A percentile compares a stretch with the other conserved stretches of the same genome.
These are phyloP conservation scores for Oryza coarctata DNA, from an alignment of 176 grass and related monocot species.

Conservation along the genomic window DNA sequence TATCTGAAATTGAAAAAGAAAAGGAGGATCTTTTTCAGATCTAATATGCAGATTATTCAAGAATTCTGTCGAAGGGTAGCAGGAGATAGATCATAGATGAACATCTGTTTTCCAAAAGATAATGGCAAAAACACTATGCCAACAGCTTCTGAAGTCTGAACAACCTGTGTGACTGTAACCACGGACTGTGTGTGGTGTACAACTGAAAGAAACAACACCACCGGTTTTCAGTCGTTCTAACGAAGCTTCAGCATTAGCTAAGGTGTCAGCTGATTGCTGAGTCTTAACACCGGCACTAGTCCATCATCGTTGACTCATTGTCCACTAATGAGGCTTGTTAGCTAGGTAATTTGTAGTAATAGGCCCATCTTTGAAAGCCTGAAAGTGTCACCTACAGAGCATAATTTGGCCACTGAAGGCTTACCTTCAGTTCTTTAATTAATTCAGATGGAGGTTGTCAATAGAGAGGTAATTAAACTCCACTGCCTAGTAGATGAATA, in stretches of 20 bases:
- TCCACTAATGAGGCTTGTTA: constrained; percentile 28
- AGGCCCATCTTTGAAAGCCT: constrained; percentile 36
- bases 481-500: constrained; percentile 2
- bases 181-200: neutral
- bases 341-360: constrained; percentile 43
- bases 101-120: neutral
- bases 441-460: constrained; percentile 24
- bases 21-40: neutral
- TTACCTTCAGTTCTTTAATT: neutral
- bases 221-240: neutral
- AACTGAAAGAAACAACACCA: constrained; percentile 27
- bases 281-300: constrained; percentile 38
- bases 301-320: constrained; percentile 19
- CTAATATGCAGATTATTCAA: neutral
- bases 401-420: constrained; percentile 30
- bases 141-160: constrained; percentile 39
- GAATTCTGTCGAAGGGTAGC: neutral
- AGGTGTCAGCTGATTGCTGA: constrained; percentile 41
- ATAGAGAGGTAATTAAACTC: constrained; percentile 37
- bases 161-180: constrained; percentile 31
- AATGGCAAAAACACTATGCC: neutral
- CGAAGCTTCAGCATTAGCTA: constrained; percentile 34
- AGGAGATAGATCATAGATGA: neutral
- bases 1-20: neutral
- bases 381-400: constrained; percentile 39